Evolutionary conservation across 805 yeast species (phyloP).

Genomic region (Saccharomycopsis schoenii): DNA sequence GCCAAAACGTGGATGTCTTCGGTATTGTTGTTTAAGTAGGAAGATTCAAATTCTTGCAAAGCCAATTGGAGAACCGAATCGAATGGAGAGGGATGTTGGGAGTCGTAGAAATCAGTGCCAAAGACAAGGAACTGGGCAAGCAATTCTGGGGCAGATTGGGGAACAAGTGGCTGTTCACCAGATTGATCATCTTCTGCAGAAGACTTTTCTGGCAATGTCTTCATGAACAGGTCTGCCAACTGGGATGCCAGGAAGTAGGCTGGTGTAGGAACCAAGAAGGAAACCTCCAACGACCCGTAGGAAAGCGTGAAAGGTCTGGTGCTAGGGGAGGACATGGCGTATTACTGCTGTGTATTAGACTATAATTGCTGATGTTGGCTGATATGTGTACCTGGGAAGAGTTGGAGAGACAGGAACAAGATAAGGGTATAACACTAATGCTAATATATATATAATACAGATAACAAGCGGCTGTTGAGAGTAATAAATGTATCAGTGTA

Average conservation of each 20-base stretch:
- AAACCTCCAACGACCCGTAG: conserved; percentile 84
- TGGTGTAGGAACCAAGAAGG: conserved; percentile 76
- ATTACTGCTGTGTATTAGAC: not conserved
- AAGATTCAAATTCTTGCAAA: conserved; percentile 73
- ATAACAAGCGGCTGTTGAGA: no score
- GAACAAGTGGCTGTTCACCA: conserved; percentile 36
- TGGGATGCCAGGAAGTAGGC: conserved; percentile 75
- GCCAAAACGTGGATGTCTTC: conserved; percentile 86
- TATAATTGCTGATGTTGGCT: not conserved
- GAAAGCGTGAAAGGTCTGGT: conserved; percentile 74
- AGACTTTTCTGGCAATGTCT: conserved; percentile 73
- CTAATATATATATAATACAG: no score
- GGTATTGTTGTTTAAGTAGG: conserved; percentile 52
- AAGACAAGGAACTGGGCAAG: conserved; percentile 77
- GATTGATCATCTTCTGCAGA: conserved; percentile 85
- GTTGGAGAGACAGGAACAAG: not conserved
- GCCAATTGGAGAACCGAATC: conserved; percentile 62
- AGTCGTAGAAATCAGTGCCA: conserved; percentile 40
- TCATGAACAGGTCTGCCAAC: conserved; percentile 75
- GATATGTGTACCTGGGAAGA: not conserved
- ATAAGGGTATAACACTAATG: not conserved
- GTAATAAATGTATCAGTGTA: no score
- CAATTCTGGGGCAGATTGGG: conserved; percentile 42
- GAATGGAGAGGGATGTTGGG: conserved; percentile 41
- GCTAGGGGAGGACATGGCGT: conserved; percentile 25